These are phyloP conservation scores for Pseudogymnoascus sp. DNA, from an alignment of 2,329 filamentous ascomycete genomes.

Conservation along the genomic window DNA sequence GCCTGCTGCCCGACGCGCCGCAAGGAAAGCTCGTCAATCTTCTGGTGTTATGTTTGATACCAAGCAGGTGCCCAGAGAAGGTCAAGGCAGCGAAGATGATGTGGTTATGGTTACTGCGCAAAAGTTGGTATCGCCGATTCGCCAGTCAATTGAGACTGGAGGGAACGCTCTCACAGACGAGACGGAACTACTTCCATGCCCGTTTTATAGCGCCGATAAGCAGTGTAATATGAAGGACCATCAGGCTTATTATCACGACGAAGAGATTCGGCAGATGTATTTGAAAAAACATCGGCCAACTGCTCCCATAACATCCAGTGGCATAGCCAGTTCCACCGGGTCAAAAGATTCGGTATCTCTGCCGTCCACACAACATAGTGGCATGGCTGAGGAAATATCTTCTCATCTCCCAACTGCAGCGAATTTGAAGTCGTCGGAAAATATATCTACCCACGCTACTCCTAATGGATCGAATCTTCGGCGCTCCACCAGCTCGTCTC, in stretches of 20 bases:
- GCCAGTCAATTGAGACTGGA: not conserved
- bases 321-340: not conserved
- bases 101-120: not conserved
- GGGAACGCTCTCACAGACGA: not conserved
- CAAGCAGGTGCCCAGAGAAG: not conserved
- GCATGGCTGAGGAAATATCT: not conserved
- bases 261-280: slow-evolving; percentile 5
- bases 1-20: not conserved
- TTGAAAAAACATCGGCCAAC: not conserved
- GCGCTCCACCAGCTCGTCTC: not conserved
- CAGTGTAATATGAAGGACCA: slow-evolving; percentile 5
- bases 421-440: not conserved
- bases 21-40: not conserved
- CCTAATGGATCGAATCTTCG: not conserved
- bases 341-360: not conserved
- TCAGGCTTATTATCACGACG: slow-evolving; percentile 2
- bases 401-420: not conserved
- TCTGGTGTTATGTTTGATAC: not conserved
- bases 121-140: not conserved
- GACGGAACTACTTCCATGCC: slow-evolving; percentile 3
- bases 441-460: not conserved
- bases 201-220: slow-evolving; percentile 4
- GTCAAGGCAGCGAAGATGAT: not conserved
- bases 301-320: not conserved
- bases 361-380: slow-evolving; percentile 4